Conservation (phyloP, 1,284 basidiomycete species). For the Rhizoctonia solani region DNA sequence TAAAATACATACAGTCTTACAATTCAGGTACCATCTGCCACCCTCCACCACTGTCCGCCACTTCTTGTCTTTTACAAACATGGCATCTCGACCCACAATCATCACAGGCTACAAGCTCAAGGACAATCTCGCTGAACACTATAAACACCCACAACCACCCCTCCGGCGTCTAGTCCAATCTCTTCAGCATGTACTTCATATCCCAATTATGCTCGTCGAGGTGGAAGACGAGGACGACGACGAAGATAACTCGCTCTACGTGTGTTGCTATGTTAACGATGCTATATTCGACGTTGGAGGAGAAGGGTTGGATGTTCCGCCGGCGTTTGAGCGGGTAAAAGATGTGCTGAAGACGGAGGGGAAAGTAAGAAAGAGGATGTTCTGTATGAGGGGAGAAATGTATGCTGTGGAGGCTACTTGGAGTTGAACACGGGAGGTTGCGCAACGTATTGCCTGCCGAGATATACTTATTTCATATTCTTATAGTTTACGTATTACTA, state of each 20-base stretch:
- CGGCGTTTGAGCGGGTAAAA: conserved; percentile 9
- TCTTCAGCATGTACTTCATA: conserved; percentile 12
- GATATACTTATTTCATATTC: too few relatives aligned
- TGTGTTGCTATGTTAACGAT: conserved; percentile 18
- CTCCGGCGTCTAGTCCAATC: not conserved
- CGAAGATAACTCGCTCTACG: conserved; percentile 9
- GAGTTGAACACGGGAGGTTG: not conserved
- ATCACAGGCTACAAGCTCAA: conserved; percentile 19
- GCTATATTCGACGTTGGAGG: not conserved
- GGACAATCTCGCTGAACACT: conserved; percentile 5
- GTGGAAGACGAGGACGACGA: conserved; percentile 28
- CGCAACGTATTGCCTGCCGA: too few relatives aligned
- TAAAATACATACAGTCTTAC: too few relatives aligned
- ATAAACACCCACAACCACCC: conserved; percentile 13
- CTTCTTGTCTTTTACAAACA: not conserved
- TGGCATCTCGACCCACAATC: not conserved
- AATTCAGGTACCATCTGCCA: too few relatives aligned
- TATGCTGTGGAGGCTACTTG: not conserved
- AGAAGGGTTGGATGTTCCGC: not conserved
- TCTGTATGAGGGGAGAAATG: conserved; percentile 8
- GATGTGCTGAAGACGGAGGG: not conserved
- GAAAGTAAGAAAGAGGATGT: conserved; percentile 6
- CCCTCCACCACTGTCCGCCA: not conserved
- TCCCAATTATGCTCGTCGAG: conserved; percentile 9
- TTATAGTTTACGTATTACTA: too few relatives aligned